Evolutionary conservation across 768 basidiomycete species (phyloP), one percentile per base, ranked within the genome.

Genomic region (Neoboletus magnificus): DNA sequence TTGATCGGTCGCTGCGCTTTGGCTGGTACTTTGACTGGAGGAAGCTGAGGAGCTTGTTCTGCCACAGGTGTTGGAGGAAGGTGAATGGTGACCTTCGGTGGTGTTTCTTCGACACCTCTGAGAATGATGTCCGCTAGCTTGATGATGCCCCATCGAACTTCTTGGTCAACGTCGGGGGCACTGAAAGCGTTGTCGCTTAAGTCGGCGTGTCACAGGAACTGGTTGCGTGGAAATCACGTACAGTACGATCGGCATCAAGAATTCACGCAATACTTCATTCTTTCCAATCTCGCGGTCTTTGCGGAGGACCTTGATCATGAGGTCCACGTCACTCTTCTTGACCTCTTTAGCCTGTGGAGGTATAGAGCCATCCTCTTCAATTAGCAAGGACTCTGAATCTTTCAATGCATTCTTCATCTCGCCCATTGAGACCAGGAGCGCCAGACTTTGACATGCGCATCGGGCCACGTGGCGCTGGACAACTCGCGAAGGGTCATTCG

Each of bases 121-220:
- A 95, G 86, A 41, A 93, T 80, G 20, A 96, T 78, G 63, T 98
- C 96, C 6, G 91, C 92, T 23, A 97, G 76, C 72, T 98, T 98
- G 64, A 98, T 78, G 47, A 96, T 75, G 60, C 88, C 91, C 84
- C 93, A 91, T 44, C 94, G 87, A 39, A 95, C 89, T 73, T 96
- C 91, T 64, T 91, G 81, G 69, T 97, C 93, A 52, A 85, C 79
- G 56, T 87, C 84, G 0, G 87, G 79, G 32, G 85, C 82, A 32
- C 92, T 94, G 41, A 18, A n/a, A 32, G 30, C 27, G 23, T 53
- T 13, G 32, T 37, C 15, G 23, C 22, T 52, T 43, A 48, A 35
- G 40, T 50, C 33, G 47, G 33, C n/a, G 6, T 13, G 41, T 52
- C 35, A 51, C 22, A 12, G 12, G 13, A 39, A 23, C 52, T 9